Evolutionary conservation across 1,284 basidiomycete species (phyloP).

Genomic region (Rhizoctonia solani): DNA sequence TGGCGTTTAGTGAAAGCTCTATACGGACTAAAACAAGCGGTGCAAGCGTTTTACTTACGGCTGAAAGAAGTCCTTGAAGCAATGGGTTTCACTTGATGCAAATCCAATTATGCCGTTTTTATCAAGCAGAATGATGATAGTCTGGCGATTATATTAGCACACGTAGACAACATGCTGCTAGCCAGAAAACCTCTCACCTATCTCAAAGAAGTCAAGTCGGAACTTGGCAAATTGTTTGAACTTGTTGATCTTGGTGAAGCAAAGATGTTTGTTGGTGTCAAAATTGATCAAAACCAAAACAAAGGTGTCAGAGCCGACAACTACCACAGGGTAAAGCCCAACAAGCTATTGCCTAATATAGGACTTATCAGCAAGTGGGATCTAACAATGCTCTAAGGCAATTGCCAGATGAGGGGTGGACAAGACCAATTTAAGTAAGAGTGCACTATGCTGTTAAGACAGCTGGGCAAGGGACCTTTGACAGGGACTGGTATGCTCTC

Average conservation of each 20-base stretch:
- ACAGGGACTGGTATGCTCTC: too few relatives aligned
- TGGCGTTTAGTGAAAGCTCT: slow-evolving; percentile 41
- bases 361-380: too few relatives aligned
- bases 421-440: too few relatives aligned
- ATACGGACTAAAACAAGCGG: slow-evolving; percentile 47
- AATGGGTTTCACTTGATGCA: slow-evolving; percentile 1
- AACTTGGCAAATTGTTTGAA: neutral
- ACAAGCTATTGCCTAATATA: too few relatives aligned
- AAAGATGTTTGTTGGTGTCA: slow-evolving; percentile 35
- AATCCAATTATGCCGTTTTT: slow-evolving; percentile 11
- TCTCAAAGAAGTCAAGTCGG: neutral
- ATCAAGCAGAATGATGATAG: neutral
- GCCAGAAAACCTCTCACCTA: neutral
- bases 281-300: slow-evolving; percentile 4
- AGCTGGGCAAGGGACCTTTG: too few relatives aligned
- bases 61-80: slow-evolving; percentile 38
- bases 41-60: slow-evolving; percentile 43
- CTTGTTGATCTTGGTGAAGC: slow-evolving; percentile 35
- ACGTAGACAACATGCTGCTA: slow-evolving; percentile 19
- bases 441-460: too few relatives aligned
- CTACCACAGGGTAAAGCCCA: too few relatives aligned
- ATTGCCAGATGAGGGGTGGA: too few relatives aligned
- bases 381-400: too few relatives aligned
- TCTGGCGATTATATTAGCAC: neutral
- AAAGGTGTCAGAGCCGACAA: too few relatives aligned